Evolutionary conservation across 2,329 filamentous ascomycete genomes (phyloP), one percentile per base, ranked within the genome.

Genomic region (Colletotrichum cuscutae): DNA sequence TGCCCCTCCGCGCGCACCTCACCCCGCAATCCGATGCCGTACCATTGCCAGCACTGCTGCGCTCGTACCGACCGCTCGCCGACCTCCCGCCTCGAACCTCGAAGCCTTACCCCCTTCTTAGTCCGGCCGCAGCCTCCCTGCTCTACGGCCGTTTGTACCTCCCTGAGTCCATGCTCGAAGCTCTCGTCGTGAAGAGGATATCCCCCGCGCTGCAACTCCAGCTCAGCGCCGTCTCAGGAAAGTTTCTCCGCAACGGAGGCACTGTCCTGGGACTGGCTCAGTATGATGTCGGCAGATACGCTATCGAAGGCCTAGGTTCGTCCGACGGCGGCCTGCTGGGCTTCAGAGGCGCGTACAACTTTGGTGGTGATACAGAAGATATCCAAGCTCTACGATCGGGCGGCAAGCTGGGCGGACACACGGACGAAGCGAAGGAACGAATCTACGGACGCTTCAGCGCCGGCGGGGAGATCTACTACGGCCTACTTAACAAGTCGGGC

Each of bases 381-480:
- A 26, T 60, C 3, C 58, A 58, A n/a, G 69, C 58, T 5, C 65
- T 62, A 28, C 75, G 49, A 76, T 72, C 26, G 76, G 78, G 26
- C 75, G 15, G 77, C 71, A 65, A 74, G 22, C 54, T 30, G 35
- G 15, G 68, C 15, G 75, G 77, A 49, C 78, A 79, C 35, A 75
- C 77, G 0, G 86, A 90, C 9, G 71, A 74, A 8, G 53, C 58
- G 4, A 85, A 82, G 72, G 91, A 93, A 79, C 89, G 88, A 76
- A 90, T 92, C 71, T 93, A 91, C 84, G 95, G 94, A 9, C 91
- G 96, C 24, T 95, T 98, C 80, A 97, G 94, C 78, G 94, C 94
- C 3, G 97, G 97, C 46, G 96, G 92, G 68, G 97, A 99, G 82
- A 87, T 97, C 46, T 99, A 98, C 85, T 99, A 99, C 85, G 97